Evolutionary conservation across 2,329 filamentous ascomycete species (phyloP), one percentile per base, ranked within the genome.

Genomic region (Fusarium bulbicola): DNA sequence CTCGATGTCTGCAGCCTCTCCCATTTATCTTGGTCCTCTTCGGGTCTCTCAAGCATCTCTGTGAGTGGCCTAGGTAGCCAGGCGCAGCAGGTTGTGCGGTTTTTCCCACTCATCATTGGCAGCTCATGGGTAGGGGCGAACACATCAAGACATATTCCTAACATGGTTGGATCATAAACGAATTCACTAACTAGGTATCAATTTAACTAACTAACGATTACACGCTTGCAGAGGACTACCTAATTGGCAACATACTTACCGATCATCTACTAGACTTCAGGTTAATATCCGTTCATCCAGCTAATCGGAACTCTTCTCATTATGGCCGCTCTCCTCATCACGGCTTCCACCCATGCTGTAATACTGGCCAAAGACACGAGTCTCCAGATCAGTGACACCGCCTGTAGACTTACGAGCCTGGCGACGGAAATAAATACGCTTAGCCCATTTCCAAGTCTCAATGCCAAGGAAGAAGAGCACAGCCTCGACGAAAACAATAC

Each of bases 391-490:
- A 13, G 60, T 32, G 15, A 74, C 71, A n/a, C 63, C 73, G 1
- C 69, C 56, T 0, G 72, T 66, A 20, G 37, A 30, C 60, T 76
- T 78, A 36, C 74, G 74, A n/a, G 77, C 78, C 49, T 77, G 76
- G 30, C 80, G 80, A 14, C 81, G 79, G 70, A 79, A 81, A 64
- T 80, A 83, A n/a, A 83, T 61, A 21, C 89, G 82, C 84, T 91
- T 91, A 7, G 76, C 80, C 82, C 84, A 88, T 78, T 91, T 91
- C 88, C 88, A 91, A 1, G 79, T 61, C 76, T 91, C 89, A 9
- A 89, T 83, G 10, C 89, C 89, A 0, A 83, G 61, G 72, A 91
- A 89, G 81, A 91, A 91, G n/a, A 90, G 74, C 2, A 86, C 63
- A 0, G 87, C 83, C 21, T 84, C 84, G 26, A 89, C 74, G 63